Evolutionary conservation across 192 early-diverging fungal genomes (phyloP), one percentile per base, ranked within the genome.

Genomic region (Lobosporangium transversale): DNA sequence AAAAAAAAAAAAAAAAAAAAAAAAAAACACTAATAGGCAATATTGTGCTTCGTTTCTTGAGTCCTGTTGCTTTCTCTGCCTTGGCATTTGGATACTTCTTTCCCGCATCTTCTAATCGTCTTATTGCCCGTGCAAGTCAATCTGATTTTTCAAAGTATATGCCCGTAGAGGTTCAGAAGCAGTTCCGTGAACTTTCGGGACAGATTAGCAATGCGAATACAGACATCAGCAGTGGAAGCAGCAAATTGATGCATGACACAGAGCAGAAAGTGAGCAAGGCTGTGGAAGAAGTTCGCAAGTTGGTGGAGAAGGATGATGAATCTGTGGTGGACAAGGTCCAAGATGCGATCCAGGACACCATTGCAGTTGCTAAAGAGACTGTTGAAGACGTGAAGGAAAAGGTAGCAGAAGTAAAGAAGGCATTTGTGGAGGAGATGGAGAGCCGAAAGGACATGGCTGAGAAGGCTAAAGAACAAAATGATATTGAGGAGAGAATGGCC

Each of bases 81-180:
- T 56, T 67, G 64, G 73, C 73, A 8, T 76, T 76, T 56, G 73
- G 73, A 30, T 76, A 76, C 59, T 76, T 76, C 23, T 76, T 76
- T 65, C 73, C 73, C 3, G 64, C 73, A 2, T 76, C 73, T 4
- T 45, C 73, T 26, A 76, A 76, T 48, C 73, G 73, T 30, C 37
- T 76, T 36, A 76, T 76, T 35, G 73, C 64, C 1, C 57, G 53
- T 30, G 73, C 73, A 32, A 67, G 67, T 53, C 52, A 60, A n/a
- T 76, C 73, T 14, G 73, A 76, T 51, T 33, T 76, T 4, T 55
- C 64, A 23, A 76, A 76, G 48, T 76, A 67, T 32, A 48, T 76
- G 11, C 73, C 73, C 27, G 20, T 58, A 45, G 64, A 76, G 47
- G n/a, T 76, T 37, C 73, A 76, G 53, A 76, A 67, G 53, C 73